These are phyloP conservation scores for Solanum gandarillasii DNA, from an alignment of 257 asterid genomes.

Conservation along the genomic window DNA sequence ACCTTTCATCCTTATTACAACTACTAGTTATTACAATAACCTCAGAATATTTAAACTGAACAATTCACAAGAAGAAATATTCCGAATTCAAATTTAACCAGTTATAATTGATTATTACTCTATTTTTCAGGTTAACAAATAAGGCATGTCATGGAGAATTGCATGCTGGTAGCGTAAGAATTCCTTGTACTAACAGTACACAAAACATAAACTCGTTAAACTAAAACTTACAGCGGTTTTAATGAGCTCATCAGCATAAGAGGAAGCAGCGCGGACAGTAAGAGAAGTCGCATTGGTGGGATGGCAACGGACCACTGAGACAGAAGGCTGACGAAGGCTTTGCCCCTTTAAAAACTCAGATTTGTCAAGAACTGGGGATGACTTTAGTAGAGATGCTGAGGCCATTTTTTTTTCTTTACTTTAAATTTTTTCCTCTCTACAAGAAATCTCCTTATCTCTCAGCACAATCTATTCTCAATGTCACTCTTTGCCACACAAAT, in stretches of 20 bases:
- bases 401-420: conserved; percentile 42
- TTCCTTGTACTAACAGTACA: background rate
- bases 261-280: conserved; percentile 50
- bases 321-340: conserved; percentile 49
- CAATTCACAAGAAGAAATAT: background rate
- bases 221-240: conserved; percentile 61
- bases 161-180: background rate
- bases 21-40: background rate
- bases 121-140: background rate
- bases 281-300: conserved; percentile 33
- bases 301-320: conserved; percentile 36
- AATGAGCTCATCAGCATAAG: conserved; percentile 85
- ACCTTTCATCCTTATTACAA: background rate
- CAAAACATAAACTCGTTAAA: no score
- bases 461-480: conserved; percentile 5
- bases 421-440: background rate
- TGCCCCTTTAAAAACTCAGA: conserved; percentile 76
- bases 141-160: background rate
- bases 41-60: background rate
- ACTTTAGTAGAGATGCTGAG: conserved; percentile 76
- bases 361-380: conserved; percentile 65
- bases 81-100: background rate
- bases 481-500: conserved; percentile 37
- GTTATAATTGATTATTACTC: background rate
- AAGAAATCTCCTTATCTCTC: conserved; percentile 35